phyloP scores from a whole-genome alignment of 768 basidiomycete species.

The Tubosaeta sp. region DNA sequence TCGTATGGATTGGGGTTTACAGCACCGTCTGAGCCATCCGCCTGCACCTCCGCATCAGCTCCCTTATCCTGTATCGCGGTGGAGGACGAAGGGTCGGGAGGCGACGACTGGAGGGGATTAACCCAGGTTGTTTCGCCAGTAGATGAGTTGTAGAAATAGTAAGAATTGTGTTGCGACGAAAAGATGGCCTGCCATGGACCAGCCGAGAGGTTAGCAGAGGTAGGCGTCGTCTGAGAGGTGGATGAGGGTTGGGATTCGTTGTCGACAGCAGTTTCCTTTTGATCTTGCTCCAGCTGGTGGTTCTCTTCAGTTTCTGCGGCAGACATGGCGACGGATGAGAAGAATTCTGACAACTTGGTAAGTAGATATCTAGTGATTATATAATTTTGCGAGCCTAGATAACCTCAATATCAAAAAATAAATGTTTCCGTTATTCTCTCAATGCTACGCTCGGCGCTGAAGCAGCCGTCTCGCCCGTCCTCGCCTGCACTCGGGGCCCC shows the following conservation, averaged over 20 bases:
- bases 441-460: conserved; percentile 53
- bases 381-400: background rate
- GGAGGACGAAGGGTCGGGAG: conserved; percentile 24
- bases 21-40: conserved; percentile 15
- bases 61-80: conserved; percentile 14
- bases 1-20: conserved; percentile 21
- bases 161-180: conserved; percentile 71
- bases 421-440: conserved; percentile 3
- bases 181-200: conserved; percentile 77
- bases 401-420: conserved; percentile 2
- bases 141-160: conserved; percentile 78
- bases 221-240: conserved; percentile 5
- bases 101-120: conserved; percentile 57
- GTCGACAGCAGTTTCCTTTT: conserved; percentile 4
- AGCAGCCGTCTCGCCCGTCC: conserved; percentile 34
- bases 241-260: background rate
- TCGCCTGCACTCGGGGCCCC: conserved; percentile 15
- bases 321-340: conserved; percentile 12
- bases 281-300: background rate
- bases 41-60: conserved; percentile 16
- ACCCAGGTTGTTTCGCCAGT: conserved; percentile 83
- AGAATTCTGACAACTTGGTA: background rate
- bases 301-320: background rate
- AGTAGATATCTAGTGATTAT: background rate
- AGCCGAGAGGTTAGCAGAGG: conserved; percentile 19